Evolutionary conservation across 192 early-diverging fungal genomes (phyloP).

Genomic region (Coemansia sp.): DNA sequence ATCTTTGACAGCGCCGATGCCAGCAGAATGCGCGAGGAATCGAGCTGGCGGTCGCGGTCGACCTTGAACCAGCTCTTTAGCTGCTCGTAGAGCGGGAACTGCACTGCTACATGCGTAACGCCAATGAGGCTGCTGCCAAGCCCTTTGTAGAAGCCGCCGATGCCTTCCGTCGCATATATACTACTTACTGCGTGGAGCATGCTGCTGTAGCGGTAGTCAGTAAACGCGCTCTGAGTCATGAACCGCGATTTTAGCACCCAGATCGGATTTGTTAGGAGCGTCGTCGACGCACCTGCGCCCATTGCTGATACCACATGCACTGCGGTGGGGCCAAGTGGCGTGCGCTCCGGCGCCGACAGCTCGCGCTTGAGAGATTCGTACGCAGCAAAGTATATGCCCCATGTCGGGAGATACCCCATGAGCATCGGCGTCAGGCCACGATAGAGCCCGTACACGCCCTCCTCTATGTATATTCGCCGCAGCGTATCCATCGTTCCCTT

Average conservation of each 20-base stretch:
- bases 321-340: slow-evolving; percentile 40
- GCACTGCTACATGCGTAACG: slow-evolving; percentile 88
- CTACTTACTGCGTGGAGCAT: slow-evolving; percentile 78
- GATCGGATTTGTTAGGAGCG: slow-evolving; percentile 82
- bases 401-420: slow-evolving; percentile 86
- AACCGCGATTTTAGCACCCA: slow-evolving; percentile 93
- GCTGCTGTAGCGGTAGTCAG: slow-evolving; percentile 80
- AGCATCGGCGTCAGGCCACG: slow-evolving; percentile 86
- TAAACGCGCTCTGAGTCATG: slow-evolving; percentile 79
- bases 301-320: slow-evolving; percentile 87
- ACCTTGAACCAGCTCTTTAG: slow-evolving; percentile 61
- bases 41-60: slow-evolving; percentile 24
- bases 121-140: slow-evolving; percentile 89
- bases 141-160: slow-evolving; percentile 88
- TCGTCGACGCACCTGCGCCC: slow-evolving; percentile 77
- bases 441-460: slow-evolving; percentile 88
- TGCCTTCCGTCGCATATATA: slow-evolving; percentile 77
- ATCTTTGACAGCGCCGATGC: slow-evolving; percentile 88
- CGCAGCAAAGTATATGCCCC: slow-evolving; percentile 91
- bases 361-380: slow-evolving; percentile 80
- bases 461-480: slow-evolving; percentile 71
- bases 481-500: slow-evolving; percentile 64
- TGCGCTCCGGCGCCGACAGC: slow-evolving; percentile 15
- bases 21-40: slow-evolving; percentile 66
- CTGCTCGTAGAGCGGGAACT: slow-evolving; percentile 96